Evolutionary conservation across 768 basidiomycete species (phyloP).

Genomic region (Agaricus sinodeliciosus): DNA sequence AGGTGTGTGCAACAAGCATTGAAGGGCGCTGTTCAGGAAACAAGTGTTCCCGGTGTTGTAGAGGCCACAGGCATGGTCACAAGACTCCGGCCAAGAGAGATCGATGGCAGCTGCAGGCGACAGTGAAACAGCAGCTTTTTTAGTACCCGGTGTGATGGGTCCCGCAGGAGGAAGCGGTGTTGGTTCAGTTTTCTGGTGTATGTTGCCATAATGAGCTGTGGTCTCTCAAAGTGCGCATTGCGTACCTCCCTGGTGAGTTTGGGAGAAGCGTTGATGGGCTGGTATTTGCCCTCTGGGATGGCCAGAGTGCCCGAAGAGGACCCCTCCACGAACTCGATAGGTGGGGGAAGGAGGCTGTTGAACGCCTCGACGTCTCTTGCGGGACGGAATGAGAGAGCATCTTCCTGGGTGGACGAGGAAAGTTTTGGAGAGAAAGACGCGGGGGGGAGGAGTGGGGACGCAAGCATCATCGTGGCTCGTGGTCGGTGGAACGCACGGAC

Average conservation of each 20-base stretch:
- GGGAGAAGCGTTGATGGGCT: slow-evolving; percentile 70
- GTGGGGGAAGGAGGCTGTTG: slow-evolving; percentile 73
- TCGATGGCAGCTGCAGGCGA: slow-evolving; percentile 44
- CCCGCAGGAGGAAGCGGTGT: slow-evolving; percentile 6
- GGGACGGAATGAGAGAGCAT: slow-evolving; percentile 52
- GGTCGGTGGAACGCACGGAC: slow-evolving; percentile 4
- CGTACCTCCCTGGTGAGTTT: slow-evolving; percentile 37
- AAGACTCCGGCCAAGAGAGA: slow-evolving; percentile 51
- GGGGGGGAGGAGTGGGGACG: slow-evolving; percentile 52
- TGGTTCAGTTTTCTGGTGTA: slow-evolving; percentile 13
- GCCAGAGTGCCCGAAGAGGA: slow-evolving; percentile 73
- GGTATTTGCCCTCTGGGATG: slow-evolving; percentile 69
- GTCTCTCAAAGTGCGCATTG: slow-evolving; percentile 20
- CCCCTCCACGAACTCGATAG: slow-evolving; percentile 79
- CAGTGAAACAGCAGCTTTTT: slow-evolving; percentile 16
- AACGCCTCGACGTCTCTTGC: slow-evolving; percentile 69
- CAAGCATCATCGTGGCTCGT: slow-evolving; percentile 48
- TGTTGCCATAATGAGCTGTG: background rate
- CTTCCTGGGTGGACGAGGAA: slow-evolving; percentile 41
- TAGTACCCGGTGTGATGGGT: slow-evolving; percentile 21
- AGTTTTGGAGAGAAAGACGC: slow-evolving; percentile 27
- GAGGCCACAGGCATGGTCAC: slow-evolving; percentile 53
- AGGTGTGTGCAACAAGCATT: slow-evolving; percentile 89
- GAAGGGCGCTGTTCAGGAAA: slow-evolving; percentile 91
- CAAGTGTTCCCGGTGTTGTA: slow-evolving; percentile 91